Evolutionary conservation across 805 yeast species (phyloP).

Genomic region (Priceomyces medius): DNA sequence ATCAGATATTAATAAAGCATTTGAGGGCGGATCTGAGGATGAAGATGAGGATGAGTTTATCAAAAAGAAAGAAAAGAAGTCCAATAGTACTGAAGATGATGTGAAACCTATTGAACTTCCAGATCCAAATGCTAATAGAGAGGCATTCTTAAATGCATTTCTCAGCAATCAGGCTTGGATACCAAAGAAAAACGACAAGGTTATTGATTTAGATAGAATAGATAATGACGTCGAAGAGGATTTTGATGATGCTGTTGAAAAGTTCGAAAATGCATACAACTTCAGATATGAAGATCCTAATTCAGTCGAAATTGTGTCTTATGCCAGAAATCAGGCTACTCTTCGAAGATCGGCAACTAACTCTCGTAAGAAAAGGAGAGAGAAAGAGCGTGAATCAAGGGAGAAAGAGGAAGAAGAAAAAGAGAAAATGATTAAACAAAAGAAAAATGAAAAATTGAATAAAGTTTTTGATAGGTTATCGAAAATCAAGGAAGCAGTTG

Average conservation of each 20-base stretch:
- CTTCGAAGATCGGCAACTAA: slow-evolving; percentile 76
- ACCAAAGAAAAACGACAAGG: slow-evolving; percentile 64
- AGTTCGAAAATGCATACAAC: slow-evolving; percentile 88
- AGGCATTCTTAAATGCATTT: slow-evolving; percentile 70
- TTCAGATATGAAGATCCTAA: slow-evolving; percentile 93
- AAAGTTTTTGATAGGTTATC: slow-evolving; percentile 70
- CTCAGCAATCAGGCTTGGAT: slow-evolving; percentile 85
- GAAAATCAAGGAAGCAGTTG: slow-evolving; percentile 66
- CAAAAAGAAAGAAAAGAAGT: slow-evolving; percentile 49
- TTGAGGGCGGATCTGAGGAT: slow-evolving; percentile 43
- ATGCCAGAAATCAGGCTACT: slow-evolving; percentile 93
- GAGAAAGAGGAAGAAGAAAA: slow-evolving; percentile 51
- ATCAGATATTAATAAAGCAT: slow-evolving; percentile 71
- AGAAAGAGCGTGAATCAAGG: slow-evolving; percentile 57
- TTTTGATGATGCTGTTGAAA: slow-evolving; percentile 88
- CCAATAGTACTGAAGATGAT: slow-evolving; percentile 11
- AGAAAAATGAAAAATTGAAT: slow-evolving; percentile 73
- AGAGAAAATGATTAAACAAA: slow-evolving; percentile 62
- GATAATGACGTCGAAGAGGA: slow-evolving; percentile 71
- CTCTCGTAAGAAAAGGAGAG: slow-evolving; percentile 80
- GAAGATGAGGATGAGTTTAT: slow-evolving; percentile 51
- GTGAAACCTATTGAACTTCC: slow-evolving; percentile 50
- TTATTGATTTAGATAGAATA: slow-evolving; percentile 48
- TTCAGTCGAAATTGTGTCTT: slow-evolving; percentile 86
- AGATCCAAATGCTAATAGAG: slow-evolving; percentile 54